These are phyloP conservation scores for rapeseed (Brassica napus) DNA, from an alignment of 345 rosid species.

Conservation along the genomic window DNA sequence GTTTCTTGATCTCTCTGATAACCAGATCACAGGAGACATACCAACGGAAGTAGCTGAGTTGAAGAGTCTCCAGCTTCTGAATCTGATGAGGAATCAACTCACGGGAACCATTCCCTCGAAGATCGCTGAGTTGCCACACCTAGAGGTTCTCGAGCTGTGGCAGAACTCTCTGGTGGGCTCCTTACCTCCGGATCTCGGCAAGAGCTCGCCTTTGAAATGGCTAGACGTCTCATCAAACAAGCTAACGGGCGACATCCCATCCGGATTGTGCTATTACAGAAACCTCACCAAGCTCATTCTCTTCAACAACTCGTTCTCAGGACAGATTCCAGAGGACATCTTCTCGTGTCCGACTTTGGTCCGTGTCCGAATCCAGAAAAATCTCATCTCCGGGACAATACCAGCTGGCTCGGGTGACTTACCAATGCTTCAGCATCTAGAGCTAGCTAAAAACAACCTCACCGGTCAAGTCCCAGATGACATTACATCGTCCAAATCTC, in stretches of 20 bases:
- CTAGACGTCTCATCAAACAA: slow-evolving; percentile 72
- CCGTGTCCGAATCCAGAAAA: slow-evolving; percentile 74
- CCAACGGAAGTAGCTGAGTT: slow-evolving; percentile 55
- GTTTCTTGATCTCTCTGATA: slow-evolving; percentile 73
- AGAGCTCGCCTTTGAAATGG: slow-evolving; percentile 62
- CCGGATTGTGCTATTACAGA: slow-evolving; percentile 56
- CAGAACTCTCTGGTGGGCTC: slow-evolving; percentile 62
- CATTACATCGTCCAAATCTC: slow-evolving; percentile 58
- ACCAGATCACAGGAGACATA: slow-evolving; percentile 65
- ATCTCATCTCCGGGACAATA: slow-evolving; percentile 64
- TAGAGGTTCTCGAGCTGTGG: slow-evolving; percentile 77
- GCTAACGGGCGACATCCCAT: slow-evolving; percentile 65
- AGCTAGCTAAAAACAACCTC: slow-evolving; percentile 75
- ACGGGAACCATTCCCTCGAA: slow-evolving; percentile 54
- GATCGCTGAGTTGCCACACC: slow-evolving; percentile 58
- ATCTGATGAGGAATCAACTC: slow-evolving; percentile 71
- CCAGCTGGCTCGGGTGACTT: slow-evolving; percentile 70
- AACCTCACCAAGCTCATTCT: slow-evolving; percentile 83
- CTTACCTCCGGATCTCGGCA: slow-evolving; percentile 62
- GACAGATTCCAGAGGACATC: slow-evolving; percentile 55
- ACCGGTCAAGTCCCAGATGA: slow-evolving; percentile 76
- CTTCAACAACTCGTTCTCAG: slow-evolving; percentile 74
- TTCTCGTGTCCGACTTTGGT: slow-evolving; percentile 62
- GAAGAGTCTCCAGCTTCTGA: slow-evolving; percentile 64
- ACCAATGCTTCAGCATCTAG: slow-evolving; percentile 75